Evolutionary conservation across 1,284 basidiomycete genomes (phyloP).

Genomic region (Porodaedalea pini): DNA sequence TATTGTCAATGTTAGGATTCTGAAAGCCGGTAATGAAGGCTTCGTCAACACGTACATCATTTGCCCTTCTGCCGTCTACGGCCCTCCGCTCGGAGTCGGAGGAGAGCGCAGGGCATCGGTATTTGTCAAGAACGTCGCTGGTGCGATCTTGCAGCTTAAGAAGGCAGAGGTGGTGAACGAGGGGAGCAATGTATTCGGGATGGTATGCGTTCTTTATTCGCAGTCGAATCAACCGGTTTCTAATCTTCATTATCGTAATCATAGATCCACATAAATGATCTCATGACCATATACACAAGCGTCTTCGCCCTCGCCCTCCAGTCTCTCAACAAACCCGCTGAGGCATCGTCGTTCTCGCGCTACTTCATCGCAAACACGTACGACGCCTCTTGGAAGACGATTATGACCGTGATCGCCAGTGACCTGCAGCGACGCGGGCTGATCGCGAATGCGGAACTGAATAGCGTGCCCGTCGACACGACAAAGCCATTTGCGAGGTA

Average conservation of each 20-base stretch:
- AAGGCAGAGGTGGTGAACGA: conserved; percentile 23
- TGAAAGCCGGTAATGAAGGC: conserved; percentile 19
- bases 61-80: conserved; percentile 20
- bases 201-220: conserved; percentile 9
- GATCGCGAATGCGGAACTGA: neutral
- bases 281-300: conserved; percentile 22
- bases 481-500: neutral
- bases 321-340: neutral
- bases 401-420: neutral
- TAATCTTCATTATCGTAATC: neutral
- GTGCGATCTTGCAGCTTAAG: conserved; percentile 8
- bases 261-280: conserved; percentile 24
- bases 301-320: conserved; percentile 20
- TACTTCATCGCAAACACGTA: conserved; percentile 10
- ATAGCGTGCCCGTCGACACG: neutral
- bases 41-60: conserved; percentile 22
- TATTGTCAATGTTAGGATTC: conserved; percentile 21
- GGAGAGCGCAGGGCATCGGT: neutral
- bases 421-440: neutral
- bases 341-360: conserved; percentile 1
- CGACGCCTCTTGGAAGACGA: conserved; percentile 3
- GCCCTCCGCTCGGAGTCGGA: neutral
- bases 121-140: conserved; percentile 1
- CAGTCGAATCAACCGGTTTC: neutral
- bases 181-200: conserved; percentile 23